Base-by-base conservation (phyloP, 2,329 filamentous ascomycete species). In the Clarireedia monteithiana region DNA sequence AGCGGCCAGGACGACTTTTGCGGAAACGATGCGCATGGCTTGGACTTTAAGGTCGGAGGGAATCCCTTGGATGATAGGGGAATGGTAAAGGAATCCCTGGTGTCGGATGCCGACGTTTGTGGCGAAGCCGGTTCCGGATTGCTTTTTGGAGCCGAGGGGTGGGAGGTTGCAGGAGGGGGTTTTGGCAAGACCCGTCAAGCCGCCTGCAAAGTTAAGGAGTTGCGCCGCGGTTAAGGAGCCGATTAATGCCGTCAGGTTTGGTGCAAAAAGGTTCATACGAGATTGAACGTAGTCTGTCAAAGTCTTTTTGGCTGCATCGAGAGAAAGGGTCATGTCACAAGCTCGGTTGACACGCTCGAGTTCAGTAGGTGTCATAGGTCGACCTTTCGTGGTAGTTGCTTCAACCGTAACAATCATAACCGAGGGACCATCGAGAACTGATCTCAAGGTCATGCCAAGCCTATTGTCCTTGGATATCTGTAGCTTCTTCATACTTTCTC, bases 381-480 rank as follows among this genome's bases (percentile, higher is more conserved):
- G 83, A 4, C 92, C 92, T 64, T 89, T 85, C 12, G 91, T 94
- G 2, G 88, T 94, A 5, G 91, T 95, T 30, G 91, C 92, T 74
- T 97, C 94, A 10, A 97, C 87, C 0, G 90, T 92, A 51, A 99
- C 91, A 59, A 95, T 89, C 91, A 99, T 96, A 66, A 97, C 75
- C 0, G 89, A 89, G 1, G 94, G 90, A 0, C 90, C 89, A 68
- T 96, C 90, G 14, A 99, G 77, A 1, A 97, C 85, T 1, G 85
- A 83, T 67, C 86, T 87, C 40, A 99, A 79, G 0, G 89, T 83
- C 55, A 82, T 79, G 15, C 86, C 84, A 5, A 95, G 77, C 9
- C 88, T 77, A 67, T 97, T 96, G 59, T 95, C 81, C 6, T 84
- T 82, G 3, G 86, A 89, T 15, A 82, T 80, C 58, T 91, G 85